Evolutionary conservation across 148 eudicot species (phyloP), one percentile per base, ranked within the genome.

Genomic region (Nepenthes gracilis): DNA sequence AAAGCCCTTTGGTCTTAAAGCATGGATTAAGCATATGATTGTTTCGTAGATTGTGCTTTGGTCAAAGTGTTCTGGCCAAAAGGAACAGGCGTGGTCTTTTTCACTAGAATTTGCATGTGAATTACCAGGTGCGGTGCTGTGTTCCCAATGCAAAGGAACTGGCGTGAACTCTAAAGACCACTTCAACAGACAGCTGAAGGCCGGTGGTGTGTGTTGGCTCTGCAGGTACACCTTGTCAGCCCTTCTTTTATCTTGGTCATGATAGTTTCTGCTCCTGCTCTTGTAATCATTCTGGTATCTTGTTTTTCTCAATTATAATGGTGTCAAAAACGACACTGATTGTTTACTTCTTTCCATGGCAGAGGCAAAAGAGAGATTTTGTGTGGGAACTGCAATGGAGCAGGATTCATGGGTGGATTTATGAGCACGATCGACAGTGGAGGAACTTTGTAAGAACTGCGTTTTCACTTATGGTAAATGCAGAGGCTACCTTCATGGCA

Each of bases 81-180:
- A 23, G 23, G 23, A 23, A 23, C 23, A 23, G 23, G 23, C 23
- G 23, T 23, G 23, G 23, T 23, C 23, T 23, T 23, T 23, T 23
- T 23, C 23, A 23, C 23, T 23, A 23, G 23, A 23, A 23, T 23
- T 23, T 23, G 23, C 23, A 23, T 23, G 23, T 23, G 23, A 23
- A 23, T 23, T 23, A 23, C 23, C 35, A 82, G 86, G 83, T 60
- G 75, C 73, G 5, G 56, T 71, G n/a, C 53, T 56, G 14, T 82
- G 87, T 63, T 14, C 65, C 57, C 81, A 79, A 38, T 79, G 87
- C 67, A 55, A 76, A 60, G 87, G 83, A 48, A 57, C 43, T 36
- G 83, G 87, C 36, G 79, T 76, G 55, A 82, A 82, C 72, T 60
- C 77, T 14, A 64, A 69, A 54, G 83, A 79, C 61, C 80, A 74